These are phyloP conservation scores for Cordyceps farinosa DNA, from an alignment of 2,329 filamentous ascomycete species.

Conservation along the genomic window DNA sequence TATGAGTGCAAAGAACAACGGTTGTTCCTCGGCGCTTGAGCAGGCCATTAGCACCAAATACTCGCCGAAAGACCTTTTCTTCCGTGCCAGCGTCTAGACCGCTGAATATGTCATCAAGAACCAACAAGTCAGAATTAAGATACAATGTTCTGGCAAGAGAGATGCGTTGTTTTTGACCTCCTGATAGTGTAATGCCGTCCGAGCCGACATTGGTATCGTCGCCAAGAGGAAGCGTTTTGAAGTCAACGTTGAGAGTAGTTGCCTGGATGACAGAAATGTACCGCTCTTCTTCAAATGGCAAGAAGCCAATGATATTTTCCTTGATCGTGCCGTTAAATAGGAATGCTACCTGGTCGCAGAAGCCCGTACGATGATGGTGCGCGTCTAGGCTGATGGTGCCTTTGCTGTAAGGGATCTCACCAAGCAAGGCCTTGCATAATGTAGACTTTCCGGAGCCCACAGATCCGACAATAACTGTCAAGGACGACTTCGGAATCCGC, in stretches of 20 bases:
- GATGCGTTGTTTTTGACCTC: constrained; percentile 39
- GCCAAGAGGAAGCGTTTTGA: constrained; percentile 29
- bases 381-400: constrained; percentile 17
- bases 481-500: constrained; percentile 26
- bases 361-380: constrained; percentile 25
- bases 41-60: constrained; percentile 30
- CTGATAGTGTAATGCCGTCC: constrained; percentile 39
- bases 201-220: constrained; percentile 28
- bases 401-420: constrained; percentile 27
- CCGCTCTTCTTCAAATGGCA: constrained; percentile 21
- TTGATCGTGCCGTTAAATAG: constrained; percentile 24
- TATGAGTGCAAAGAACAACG: too few species aligned
- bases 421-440: constrained; percentile 36
- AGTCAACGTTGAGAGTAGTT: constrained; percentile 20
- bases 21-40: constrained; percentile 15
- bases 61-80: constrained; percentile 32
- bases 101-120: constrained; percentile 31
- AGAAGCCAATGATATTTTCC: constrained; percentile 24
- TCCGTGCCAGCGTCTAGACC: constrained; percentile 35
- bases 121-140: constrained; percentile 20
- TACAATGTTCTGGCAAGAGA: constrained; percentile 24
- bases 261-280: constrained; percentile 24
- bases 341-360: constrained; percentile 32
- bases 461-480: constrained; percentile 33
- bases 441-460: constrained; percentile 36